Conservation (phyloP, 2,329 filamentous ascomycete species). For the Cladosporium sphaerospermum region DNA sequence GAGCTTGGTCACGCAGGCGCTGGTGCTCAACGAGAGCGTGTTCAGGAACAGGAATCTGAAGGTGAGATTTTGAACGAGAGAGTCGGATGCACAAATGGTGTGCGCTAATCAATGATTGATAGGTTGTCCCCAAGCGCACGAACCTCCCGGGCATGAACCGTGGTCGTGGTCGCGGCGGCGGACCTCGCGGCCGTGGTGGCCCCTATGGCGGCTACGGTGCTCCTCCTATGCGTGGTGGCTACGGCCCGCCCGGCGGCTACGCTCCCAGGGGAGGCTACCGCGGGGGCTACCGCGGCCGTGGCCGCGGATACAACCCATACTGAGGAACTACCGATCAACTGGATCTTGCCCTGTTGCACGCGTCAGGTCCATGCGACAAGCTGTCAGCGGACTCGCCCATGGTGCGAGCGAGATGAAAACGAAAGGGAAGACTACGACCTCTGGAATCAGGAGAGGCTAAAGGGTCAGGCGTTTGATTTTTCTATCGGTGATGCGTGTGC, state of each 20-base stretch:
- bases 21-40: constrained; percentile 92
- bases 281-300: constrained; percentile 30
- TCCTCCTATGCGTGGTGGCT: constrained; percentile 43
- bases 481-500: not conserved
- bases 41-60: constrained; percentile 95
- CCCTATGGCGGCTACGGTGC: constrained; percentile 49
- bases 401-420: constrained; percentile 10
- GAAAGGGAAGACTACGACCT: not conserved
- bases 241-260: constrained; percentile 20
- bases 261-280: constrained; percentile 35
- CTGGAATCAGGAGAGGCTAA: not conserved
- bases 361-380: too few species aligned
- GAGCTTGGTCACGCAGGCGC: constrained; percentile 81
- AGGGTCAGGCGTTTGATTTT: not conserved
- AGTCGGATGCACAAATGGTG: too few species aligned
- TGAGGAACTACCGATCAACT: constrained; percentile 18
- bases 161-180: constrained; percentile 52
- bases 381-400: too few species aligned
- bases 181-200: constrained; percentile 32
- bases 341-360: too few species aligned
- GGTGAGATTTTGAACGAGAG: constrained; percentile 44
- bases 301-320: constrained; percentile 33
- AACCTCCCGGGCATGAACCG: constrained; percentile 93
- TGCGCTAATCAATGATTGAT: constrained; percentile 23
- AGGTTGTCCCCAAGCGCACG: constrained; percentile 88